Evolutionary conservation across 306 rosid genomes (phyloP).

Genomic region (Sechiopsis laciniata): DNA sequence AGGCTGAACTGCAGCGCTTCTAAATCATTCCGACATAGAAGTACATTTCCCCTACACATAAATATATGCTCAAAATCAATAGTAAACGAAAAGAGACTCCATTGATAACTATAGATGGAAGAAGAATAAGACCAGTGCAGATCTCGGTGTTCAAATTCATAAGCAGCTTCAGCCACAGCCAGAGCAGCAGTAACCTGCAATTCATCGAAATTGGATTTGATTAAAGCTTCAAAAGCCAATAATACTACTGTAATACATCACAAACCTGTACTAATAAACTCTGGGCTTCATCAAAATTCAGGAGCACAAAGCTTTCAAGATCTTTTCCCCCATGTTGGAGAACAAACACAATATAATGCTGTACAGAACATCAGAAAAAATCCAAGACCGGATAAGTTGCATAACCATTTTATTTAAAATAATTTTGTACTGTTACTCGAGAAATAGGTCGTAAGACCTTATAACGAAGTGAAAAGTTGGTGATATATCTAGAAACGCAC

Average conservation of each 20-base stretch:
- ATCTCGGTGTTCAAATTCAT: slow-evolving; percentile 94
- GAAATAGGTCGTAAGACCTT: slow-evolving; percentile 1
- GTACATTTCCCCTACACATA: slow-evolving; percentile 76
- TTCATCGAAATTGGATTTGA: background rate
- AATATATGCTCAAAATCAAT: slow-evolving; percentile 29
- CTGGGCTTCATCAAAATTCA: slow-evolving; percentile 61
- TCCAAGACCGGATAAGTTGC: background rate
- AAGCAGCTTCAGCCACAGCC: slow-evolving; percentile 94
- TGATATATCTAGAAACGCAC: background rate
- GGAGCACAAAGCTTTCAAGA: slow-evolving; percentile 83
- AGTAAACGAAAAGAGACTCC: slow-evolving; percentile 13
- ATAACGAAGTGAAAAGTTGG: background rate
- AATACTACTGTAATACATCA: slow-evolving; percentile 16
- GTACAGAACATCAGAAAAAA: slow-evolving; percentile 33
- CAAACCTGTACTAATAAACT: slow-evolving; percentile 73
- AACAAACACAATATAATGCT: slow-evolving; percentile 65
- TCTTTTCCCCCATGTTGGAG: slow-evolving; percentile 83
- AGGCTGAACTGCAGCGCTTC: slow-evolving; percentile 62
- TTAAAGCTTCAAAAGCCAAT: slow-evolving; percentile 26
- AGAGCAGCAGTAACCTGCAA: slow-evolving; percentile 73
- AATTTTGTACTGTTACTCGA: background rate
- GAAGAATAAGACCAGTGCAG: slow-evolving; percentile 68
- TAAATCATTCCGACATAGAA: slow-evolving; percentile 58
- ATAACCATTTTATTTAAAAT: slow-evolving; percentile 5
- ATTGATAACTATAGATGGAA: slow-evolving; percentile 18